A percentile compares a stretch with the other conserved stretches of the same genome.
These are phyloP conservation scores for Chrysophaeum taylorii DNA, from an alignment of 352 stramenopile genomes.

Conservation along the genomic window DNA sequence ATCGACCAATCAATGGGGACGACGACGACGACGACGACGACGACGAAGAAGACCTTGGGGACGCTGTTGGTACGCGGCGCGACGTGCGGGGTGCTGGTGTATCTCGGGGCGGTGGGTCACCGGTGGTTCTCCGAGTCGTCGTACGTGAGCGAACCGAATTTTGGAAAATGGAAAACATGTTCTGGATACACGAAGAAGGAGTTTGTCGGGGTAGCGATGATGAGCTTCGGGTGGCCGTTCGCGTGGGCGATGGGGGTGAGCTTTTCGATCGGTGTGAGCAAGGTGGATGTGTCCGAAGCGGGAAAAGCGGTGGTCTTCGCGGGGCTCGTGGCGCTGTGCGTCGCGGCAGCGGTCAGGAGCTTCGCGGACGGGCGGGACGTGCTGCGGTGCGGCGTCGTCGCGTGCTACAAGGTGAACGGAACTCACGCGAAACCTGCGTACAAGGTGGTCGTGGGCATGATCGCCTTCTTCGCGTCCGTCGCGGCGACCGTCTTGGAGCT, in stretches of 20 bases:
- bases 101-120: slow-evolving; percentile 11
- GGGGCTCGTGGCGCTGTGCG: background rate
- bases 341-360: background rate
- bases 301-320: background rate
- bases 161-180: slow-evolving; percentile 15
- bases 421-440: slow-evolving; percentile 12
- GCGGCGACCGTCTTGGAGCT: slow-evolving; percentile 8
- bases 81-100: slow-evolving; percentile 4
- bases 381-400: background rate
- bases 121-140: slow-evolving; percentile 21
- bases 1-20: too few relatives aligned
- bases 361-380: background rate
- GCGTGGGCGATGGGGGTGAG: background rate
- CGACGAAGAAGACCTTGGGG: too few relatives aligned
- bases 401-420: background rate
- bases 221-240: slow-evolving; percentile 18
- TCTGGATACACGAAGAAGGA: slow-evolving; percentile 19
- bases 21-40: too few relatives aligned
- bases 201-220: slow-evolving; percentile 21
- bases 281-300: background rate
- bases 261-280: background rate
- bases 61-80: too few relatives aligned
- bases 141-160: slow-evolving; percentile 14
- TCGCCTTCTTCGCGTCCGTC: slow-evolving; percentile 22
- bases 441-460: slow-evolving; percentile 11